A percentile compares a stretch with the other conserved stretches of the same genome.
These are phyloP conservation scores for Pseudohyphozyma bogoriensis DNA, from an alignment of 768 basidiomycete species.

Conservation along the genomic window DNA sequence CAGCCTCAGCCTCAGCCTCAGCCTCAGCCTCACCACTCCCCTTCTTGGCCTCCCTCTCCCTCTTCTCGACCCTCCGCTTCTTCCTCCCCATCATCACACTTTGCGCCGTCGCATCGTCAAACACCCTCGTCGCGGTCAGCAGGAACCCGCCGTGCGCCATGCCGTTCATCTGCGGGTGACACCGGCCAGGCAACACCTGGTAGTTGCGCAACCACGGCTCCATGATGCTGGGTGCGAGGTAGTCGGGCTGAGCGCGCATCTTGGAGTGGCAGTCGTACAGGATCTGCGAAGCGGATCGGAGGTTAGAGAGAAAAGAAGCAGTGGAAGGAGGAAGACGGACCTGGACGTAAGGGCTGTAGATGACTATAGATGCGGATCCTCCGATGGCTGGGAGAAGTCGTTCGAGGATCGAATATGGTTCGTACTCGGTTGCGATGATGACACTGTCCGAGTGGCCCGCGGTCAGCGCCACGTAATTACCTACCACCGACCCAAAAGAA, in stretches of 20 bases:
- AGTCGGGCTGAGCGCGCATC: constrained; percentile 56
- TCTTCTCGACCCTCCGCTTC: constrained; percentile 3
- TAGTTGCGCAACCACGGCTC: constrained; percentile 83
- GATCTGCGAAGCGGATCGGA: constrained; percentile 43
- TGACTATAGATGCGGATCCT: constrained; percentile 76
- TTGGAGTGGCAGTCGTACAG: constrained; percentile 66
- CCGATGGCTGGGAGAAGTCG: constrained; percentile 62
- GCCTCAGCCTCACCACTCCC: not conserved
- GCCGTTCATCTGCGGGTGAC: constrained; percentile 87
- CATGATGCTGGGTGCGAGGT: constrained; percentile 65
- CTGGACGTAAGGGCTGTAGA: constrained; percentile 73
- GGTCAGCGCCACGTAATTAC: too few species aligned
- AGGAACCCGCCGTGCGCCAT: constrained; percentile 83
- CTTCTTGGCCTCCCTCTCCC: not conserved
- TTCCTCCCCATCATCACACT: not conserved
- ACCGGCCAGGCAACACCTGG: constrained; percentile 91
- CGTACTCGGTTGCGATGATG: constrained; percentile 71
- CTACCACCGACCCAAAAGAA: too few species aligned
- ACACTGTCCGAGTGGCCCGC: constrained; percentile 50
- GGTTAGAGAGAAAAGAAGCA: not conserved
- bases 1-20: not conserved
- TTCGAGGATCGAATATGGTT: constrained; percentile 69
- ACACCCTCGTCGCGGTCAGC: constrained; percentile 70
- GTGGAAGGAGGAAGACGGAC: constrained; percentile 39
- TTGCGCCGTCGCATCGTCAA: constrained; percentile 9